These are phyloP conservation scores for Xylaria sp. DNA, from an alignment of 2,329 filamentous ascomycete genomes.

Conservation along the genomic window DNA sequence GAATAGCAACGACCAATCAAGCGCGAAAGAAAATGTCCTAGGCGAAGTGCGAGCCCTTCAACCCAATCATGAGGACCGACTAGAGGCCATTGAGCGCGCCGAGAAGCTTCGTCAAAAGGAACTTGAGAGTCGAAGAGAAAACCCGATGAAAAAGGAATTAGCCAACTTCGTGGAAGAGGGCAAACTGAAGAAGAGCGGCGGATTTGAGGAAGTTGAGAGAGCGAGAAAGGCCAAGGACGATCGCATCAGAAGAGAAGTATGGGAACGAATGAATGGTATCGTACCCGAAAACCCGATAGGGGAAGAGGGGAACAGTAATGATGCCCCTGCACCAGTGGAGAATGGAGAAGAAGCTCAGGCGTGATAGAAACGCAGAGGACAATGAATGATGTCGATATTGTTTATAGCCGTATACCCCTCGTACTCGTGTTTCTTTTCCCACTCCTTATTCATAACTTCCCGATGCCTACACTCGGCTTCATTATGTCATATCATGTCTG, in stretches of 20 bases:
- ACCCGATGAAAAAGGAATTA: conserved; percentile 85
- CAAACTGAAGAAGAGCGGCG: conserved; percentile 94
- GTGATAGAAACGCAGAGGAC: conserved; percentile 24
- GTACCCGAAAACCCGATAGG: conserved; percentile 56
- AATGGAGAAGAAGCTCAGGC: conserved; percentile 35
- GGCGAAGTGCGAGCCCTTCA: conserved; percentile 93
- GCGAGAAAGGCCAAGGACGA: conserved; percentile 88
- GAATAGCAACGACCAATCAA: conserved; percentile 73
- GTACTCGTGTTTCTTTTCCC: conserved; percentile 18
- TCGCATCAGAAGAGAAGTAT: conserved; percentile 81
- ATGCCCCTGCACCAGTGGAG: conserved; percentile 26
- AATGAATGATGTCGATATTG: conserved; percentile 14
- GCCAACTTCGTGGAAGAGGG: conserved; percentile 87
- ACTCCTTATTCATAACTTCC: conserved; percentile 1
- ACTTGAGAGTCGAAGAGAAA: conserved; percentile 78
- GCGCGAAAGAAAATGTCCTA: conserved; percentile 90
- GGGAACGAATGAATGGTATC: conserved; percentile 72
- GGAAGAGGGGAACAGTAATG: conserved; percentile 49
- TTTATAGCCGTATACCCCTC: conserved; percentile 33
- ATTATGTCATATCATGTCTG: conserved; percentile 24
- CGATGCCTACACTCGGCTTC: conserved; percentile 17
- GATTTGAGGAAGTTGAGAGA: conserved; percentile 92
- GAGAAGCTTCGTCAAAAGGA: conserved; percentile 92
- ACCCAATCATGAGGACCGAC: conserved; percentile 90
- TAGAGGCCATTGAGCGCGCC: conserved; percentile 97